Percentiles rank a stretch among this genome's conserved stretches.
Evolutionary conservation across 2,329 filamentous ascomycete species (phyloP).

Genomic region (Neofusicoccum ribis): DNA sequence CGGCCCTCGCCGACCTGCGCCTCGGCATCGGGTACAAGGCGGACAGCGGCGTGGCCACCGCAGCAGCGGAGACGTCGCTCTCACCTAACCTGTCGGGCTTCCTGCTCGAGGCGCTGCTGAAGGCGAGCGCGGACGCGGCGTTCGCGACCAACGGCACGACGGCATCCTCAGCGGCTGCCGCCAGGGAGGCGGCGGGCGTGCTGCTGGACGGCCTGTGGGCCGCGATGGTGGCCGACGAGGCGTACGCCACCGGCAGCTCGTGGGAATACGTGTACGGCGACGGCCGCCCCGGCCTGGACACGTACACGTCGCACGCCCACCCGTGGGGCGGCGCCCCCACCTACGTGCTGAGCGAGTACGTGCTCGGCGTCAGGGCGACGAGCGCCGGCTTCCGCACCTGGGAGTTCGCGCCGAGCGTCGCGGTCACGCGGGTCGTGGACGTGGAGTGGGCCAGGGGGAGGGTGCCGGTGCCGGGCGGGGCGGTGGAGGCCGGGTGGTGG

Average conservation of each 20-base stretch:
- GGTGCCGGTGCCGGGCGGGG: neutral
- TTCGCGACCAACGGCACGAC: neutral
- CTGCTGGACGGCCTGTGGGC: constrained; percentile 45
- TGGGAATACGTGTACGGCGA: constrained; percentile 49
- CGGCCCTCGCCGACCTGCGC: constrained; percentile 32
- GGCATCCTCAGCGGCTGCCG: neutral
- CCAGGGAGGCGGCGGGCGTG: constrained; percentile 21
- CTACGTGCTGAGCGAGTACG: constrained; percentile 37
- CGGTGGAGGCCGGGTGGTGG: neutral
- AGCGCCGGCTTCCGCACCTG: neutral
- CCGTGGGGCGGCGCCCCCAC: constrained; percentile 50
- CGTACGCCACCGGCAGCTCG: constrained; percentile 41
- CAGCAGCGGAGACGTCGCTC: constrained; percentile 31
- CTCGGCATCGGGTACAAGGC: constrained; percentile 40
- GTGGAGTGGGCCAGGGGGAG: constrained; percentile 9
- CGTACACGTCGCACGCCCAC: constrained; percentile 47
- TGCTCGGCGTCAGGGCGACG: constrained; percentile 6
- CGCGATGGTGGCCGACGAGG: constrained; percentile 41
- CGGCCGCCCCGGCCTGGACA: constrained; percentile 41
- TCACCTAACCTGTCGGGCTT: constrained; percentile 52
- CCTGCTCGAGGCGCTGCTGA: constrained; percentile 40
- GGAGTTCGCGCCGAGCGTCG: neutral
- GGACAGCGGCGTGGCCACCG: constrained; percentile 26
- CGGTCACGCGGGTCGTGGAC: neutral
- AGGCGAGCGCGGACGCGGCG: constrained; percentile 25